phyloP scores from a whole-genome alignment of 495 filamentous ascomycete species.

The Penicillium silybi region DNA sequence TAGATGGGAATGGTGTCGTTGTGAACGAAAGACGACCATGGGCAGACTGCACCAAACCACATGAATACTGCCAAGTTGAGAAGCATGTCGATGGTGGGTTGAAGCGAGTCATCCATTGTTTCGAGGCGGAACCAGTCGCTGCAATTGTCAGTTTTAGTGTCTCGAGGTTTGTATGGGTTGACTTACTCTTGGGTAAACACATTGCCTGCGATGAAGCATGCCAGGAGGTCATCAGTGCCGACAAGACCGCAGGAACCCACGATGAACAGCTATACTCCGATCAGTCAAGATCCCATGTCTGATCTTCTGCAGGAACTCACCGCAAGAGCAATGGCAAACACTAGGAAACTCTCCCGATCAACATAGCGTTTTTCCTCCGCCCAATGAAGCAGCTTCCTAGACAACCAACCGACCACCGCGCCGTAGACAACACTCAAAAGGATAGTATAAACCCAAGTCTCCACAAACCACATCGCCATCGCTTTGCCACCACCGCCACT shows the following conservation, averaged over 20 bases:
- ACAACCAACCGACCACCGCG: constrained; percentile 69
- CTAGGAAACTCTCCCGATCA: constrained; percentile 85
- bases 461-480: constrained; percentile 78
- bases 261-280: constrained; percentile 59
- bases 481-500: constrained; percentile 60
- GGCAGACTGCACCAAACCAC: constrained; percentile 88
- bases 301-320: constrained; percentile 44
- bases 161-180: background rate
- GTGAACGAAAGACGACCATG: constrained; percentile 66
- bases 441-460: constrained; percentile 84
- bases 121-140: constrained; percentile 88
- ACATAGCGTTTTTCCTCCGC: constrained; percentile 80
- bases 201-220: constrained; percentile 92
- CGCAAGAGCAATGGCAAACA: constrained; percentile 81
- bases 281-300: constrained; percentile 7
- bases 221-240: constrained; percentile 87
- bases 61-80: constrained; percentile 84
- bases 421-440: constrained; percentile 78
- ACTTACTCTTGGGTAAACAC: constrained; percentile 77
- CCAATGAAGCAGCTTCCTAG: constrained; percentile 77
- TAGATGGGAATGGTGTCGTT: constrained; percentile 73
- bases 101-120: constrained; percentile 82
- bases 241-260: constrained; percentile 84
- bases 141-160: constrained; percentile 8
- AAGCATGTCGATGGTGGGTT: constrained; percentile 87